Base-by-base conservation (phyloP, 768 basidiomycete species). In the Hygrophorus russula region DNA sequence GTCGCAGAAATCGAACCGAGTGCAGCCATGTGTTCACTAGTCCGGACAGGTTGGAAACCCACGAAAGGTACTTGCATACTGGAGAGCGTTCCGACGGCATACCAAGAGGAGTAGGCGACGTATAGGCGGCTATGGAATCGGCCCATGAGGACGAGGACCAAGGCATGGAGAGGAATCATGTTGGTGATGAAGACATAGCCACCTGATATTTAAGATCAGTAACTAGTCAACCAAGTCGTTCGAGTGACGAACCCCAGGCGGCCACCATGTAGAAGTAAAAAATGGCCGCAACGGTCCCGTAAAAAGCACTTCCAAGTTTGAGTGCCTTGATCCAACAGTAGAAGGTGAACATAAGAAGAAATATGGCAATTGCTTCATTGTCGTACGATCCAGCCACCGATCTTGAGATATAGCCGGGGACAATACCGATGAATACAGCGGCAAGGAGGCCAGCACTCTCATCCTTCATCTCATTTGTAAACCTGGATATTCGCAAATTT, bases 261-360 rank as follows among this genome's bases (percentile, higher is more conserved):
- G 96, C 94, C n/a, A 99, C 96, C 96, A 99, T 99, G 74, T 98
- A 99, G 53, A 97, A 98, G 67, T 99, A 99, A 66, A 98, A 98
- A 2, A 98, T 66, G 13, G 93, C 96, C 36, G 96, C 82, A 32
- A 88, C 56, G 18, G 88, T 87, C 15, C 91, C 94, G 52, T 78
- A 96, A 47, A 94, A 75, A 1, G 90, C 92, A 47, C 90, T 94
- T 34, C 96, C 96, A 36, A 78, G 74, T 64, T 97, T 97, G 43
- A 98, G 69, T 18, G 96, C 93, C 54, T 86, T 89, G 60, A 99
- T 94, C 96, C 96, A 98, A 49, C 74, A 74, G 68, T 75, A 98
- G 66, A 99, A 98, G 3, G 96, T 98, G 64, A 91, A 90, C 96
- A 98, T 98, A 59, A 99, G 87, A 48, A 99, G 77, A 72, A 99